Conservation (phyloP, 805 yeast species). For the Candida andamanensis region DNA sequence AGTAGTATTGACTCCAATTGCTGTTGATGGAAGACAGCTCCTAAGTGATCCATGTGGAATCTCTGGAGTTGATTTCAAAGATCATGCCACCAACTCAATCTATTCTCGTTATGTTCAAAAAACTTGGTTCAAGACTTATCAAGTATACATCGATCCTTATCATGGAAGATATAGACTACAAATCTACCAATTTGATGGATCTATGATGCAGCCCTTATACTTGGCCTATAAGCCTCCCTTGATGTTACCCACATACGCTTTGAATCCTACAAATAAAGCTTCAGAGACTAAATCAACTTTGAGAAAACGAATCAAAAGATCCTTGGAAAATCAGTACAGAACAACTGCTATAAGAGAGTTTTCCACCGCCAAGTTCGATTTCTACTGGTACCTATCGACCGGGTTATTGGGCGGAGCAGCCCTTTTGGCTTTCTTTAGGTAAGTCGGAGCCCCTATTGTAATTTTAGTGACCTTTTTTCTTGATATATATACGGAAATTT, state of each 20-base stretch:
- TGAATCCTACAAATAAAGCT: slow-evolving; percentile 71
- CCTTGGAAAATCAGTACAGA: slow-evolving; percentile 72
- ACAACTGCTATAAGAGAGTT: slow-evolving; percentile 63
- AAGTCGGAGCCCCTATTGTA: too few relatives aligned
- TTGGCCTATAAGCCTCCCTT: slow-evolving; percentile 90
- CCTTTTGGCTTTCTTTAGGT: slow-evolving; percentile 23
- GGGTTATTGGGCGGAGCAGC: slow-evolving; percentile 40
- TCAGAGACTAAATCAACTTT: slow-evolving; percentile 29
- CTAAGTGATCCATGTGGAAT: slow-evolving; percentile 83
- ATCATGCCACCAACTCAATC: slow-evolving; percentile 32
- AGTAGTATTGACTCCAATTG: slow-evolving; percentile 64
- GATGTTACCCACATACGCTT: slow-evolving; percentile 90
- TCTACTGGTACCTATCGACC: slow-evolving; percentile 55
- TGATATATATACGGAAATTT: too few relatives aligned
- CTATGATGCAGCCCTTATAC: slow-evolving; percentile 80
- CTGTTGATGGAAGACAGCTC: slow-evolving; percentile 89
- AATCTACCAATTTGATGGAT: slow-evolving; percentile 72
- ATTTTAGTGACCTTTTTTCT: too few relatives aligned
- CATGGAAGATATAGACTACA: slow-evolving; percentile 78
- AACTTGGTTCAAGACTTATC: slow-evolving; percentile 53
- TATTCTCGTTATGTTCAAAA: slow-evolving; percentile 72
- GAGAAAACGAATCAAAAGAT: slow-evolving; percentile 54
- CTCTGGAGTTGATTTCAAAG: slow-evolving; percentile 11
- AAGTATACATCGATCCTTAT: slow-evolving; percentile 65
- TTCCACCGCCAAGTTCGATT: slow-evolving; percentile 29